phyloP scores from a whole-genome alignment of 2,329 filamentous ascomycete genomes.

The Diaporthe sp. region DNA sequence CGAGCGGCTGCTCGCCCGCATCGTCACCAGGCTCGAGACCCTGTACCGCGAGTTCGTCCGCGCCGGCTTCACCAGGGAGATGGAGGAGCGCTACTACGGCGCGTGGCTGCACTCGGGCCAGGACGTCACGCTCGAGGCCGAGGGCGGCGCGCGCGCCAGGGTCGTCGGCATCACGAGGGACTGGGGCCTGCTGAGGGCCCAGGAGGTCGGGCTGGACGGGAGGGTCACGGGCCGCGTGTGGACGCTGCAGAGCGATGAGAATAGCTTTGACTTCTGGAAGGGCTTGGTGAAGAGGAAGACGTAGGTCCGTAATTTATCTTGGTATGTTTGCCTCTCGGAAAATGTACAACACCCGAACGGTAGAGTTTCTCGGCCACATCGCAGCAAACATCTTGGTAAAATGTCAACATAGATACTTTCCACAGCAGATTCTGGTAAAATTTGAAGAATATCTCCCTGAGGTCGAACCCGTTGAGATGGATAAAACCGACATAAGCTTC shows the following conservation, averaged over 20 bases:
- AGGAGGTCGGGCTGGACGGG: slow-evolving; percentile 84
- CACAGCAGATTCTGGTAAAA: neutral
- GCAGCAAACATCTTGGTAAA: no score
- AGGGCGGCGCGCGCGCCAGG: slow-evolving; percentile 80
- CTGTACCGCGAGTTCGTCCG: slow-evolving; percentile 82
- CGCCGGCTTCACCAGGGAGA: slow-evolving; percentile 78
- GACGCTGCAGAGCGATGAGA: slow-evolving; percentile 94
- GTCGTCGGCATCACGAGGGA: slow-evolving; percentile 93
- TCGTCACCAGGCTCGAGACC: slow-evolving; percentile 83
- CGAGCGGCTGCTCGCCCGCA: slow-evolving; percentile 85
- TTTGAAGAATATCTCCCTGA: neutral
- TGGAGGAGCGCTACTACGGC: slow-evolving; percentile 84
- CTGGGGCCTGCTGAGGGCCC: slow-evolving; percentile 87
- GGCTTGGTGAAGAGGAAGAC: slow-evolving; percentile 87
- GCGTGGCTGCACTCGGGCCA: slow-evolving; percentile 89
- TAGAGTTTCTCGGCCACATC: neutral
- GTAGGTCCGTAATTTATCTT: slow-evolving; percentile 49
- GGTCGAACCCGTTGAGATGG: no score
- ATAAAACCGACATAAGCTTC: no score
- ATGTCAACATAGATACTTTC: neutral
- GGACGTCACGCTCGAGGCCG: slow-evolving; percentile 81
- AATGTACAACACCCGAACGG: neutral
- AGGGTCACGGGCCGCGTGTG: slow-evolving; percentile 82
- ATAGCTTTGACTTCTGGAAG: slow-evolving; percentile 98
- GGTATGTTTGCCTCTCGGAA: neutral